Percentiles rank a stretch among this genome's conserved stretches.
Evolutionary conservation across 2,329 filamentous ascomycete species (phyloP).

Genomic region (Diaporthe eres): DNA sequence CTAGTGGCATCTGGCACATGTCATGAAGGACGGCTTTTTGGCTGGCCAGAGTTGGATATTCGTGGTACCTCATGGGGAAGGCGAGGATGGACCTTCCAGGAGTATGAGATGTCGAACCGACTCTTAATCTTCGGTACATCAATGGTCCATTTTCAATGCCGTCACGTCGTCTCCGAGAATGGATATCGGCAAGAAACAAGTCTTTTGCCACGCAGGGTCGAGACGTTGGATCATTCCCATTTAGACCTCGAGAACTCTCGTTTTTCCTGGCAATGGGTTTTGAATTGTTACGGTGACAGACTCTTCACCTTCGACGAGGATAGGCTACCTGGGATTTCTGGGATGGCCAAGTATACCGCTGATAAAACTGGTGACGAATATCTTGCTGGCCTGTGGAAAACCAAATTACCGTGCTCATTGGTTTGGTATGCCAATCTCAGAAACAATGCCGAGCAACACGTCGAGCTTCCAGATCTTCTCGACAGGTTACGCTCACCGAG

Average conservation of each 20-base stretch:
- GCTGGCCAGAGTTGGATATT: not conserved
- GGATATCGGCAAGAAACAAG: not conserved
- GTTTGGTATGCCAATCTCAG: not conserved
- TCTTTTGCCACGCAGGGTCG: not conserved
- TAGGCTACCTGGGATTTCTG: not conserved
- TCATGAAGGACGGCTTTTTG: not conserved
- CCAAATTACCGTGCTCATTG: not conserved
- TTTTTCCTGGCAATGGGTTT: not conserved
- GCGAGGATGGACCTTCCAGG: not conserved
- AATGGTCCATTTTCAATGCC: not conserved
- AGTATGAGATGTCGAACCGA: not conserved
- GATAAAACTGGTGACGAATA: not conserved
- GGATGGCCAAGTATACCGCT: not conserved
- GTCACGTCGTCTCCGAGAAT: not conserved
- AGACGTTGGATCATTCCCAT: not conserved
- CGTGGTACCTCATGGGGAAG: not conserved
- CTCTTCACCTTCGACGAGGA: not conserved
- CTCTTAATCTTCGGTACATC: not conserved
- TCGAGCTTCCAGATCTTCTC: not conserved
- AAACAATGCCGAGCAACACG: not conserved
- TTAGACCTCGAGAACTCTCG: not conserved
- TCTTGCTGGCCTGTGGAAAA: not conserved
- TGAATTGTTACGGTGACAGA: not conserved
- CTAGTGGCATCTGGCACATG: not conserved
- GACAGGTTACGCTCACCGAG: not conserved